Evolutionary conservation across 768 basidiomycete species (phyloP), one percentile per base, ranked within the genome.

Genomic region (Collybia mongolica): DNA sequence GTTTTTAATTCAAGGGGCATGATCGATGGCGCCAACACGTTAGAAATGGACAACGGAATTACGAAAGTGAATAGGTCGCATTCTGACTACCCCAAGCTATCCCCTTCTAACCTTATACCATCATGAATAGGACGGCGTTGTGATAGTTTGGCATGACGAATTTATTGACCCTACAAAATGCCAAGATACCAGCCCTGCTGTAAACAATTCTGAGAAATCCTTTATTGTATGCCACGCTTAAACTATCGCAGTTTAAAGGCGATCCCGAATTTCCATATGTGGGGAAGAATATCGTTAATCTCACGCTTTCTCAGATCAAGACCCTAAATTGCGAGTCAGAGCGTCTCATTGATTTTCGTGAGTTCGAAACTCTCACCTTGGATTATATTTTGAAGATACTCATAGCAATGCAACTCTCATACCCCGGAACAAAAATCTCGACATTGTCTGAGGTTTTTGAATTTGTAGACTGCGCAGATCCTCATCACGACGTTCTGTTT

Each of bases 61-160:
- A 88, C 88, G 6, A 81, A 79, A 72, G 87, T 82, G 46, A 57
- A 64, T 58, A 22, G 12, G 32, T 26, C 7, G 11, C 6, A 42
- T 9, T 7, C 32, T 36, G n/a, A 23, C n/a, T n/a, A n/a, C 22
- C 11, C 19, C 5, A 4, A 22, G 14, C 14, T 24, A 24, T 23
- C 14, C 9, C 20, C 19, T 24, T 37, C 19, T 23, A 48, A n/a
- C 26, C 28, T 22, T 32, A n/a, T 26, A 5, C 36, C 28, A 46
- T 23, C 53, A 60, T 29, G 24, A 4, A 26, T 35, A 89, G 87
- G 90, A 93, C 61, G 88, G 86, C 11, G 76, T 77, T 42, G 83
- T 87, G 14, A 73, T 93, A 37, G 86, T 92, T 12, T 91, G 86
- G 86, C 90, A 93, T 58, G 90, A 93, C 65, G 82, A 84, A 65